Evolutionary conservation across 179 eudicot genomes (phyloP).

Genomic region (Vitellaria paradoxa): DNA sequence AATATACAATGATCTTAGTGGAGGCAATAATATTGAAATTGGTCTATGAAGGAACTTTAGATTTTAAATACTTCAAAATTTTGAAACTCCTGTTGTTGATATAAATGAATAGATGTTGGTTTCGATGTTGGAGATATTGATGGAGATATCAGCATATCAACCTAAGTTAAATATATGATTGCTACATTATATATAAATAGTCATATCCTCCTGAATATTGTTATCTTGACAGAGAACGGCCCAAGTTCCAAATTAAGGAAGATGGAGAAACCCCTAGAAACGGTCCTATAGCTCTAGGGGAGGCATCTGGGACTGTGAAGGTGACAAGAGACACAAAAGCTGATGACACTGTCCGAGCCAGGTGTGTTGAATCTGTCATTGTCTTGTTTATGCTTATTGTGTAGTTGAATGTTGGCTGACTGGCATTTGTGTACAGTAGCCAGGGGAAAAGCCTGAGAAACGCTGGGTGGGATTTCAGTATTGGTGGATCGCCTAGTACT

Average conservation of each 20-base stretch:
- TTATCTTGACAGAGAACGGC: slow-evolving; percentile 58
- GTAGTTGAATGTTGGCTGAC: slow-evolving; percentile 30
- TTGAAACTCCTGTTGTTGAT: neutral
- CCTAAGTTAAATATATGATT: neutral
- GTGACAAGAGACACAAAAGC: slow-evolving; percentile 55
- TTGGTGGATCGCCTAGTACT: slow-evolving; percentile 23
- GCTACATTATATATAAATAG: neutral
- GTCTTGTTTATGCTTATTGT: slow-evolving; percentile 2
- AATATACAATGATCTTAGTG: neutral
- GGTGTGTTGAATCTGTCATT: slow-evolving; percentile 39
- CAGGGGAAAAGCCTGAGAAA: slow-evolving; percentile 47
- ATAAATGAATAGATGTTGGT: slow-evolving; percentile 20
- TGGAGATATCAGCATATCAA: neutral
- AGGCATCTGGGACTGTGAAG: slow-evolving; percentile 80
- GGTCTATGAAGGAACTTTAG: neutral
- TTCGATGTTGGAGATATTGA: slow-evolving; percentile 21
- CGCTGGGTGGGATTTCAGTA: slow-evolving; percentile 25
- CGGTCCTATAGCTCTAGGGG: slow-evolving; percentile 55
- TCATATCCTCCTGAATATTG: neutral
- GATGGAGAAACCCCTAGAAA: slow-evolving; percentile 53
- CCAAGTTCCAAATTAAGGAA: slow-evolving; percentile 65
- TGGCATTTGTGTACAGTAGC: slow-evolving; percentile 7
- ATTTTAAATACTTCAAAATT: neutral
- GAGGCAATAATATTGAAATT: neutral
- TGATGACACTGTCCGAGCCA: slow-evolving; percentile 63